Evolutionary conservation across 257 asterid genomes (phyloP).

Genomic region (Solanum stenotomum): DNA sequence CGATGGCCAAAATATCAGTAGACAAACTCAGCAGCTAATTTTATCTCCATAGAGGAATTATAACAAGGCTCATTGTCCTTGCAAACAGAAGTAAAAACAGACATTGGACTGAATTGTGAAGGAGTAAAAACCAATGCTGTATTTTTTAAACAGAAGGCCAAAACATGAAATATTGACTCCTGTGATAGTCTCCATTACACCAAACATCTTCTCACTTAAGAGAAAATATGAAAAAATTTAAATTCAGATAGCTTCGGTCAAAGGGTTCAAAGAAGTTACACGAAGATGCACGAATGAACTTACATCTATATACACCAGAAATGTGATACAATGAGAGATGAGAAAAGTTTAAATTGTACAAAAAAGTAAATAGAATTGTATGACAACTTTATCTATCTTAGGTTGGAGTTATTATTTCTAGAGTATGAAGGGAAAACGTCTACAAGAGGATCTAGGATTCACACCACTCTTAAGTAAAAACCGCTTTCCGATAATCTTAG

Average conservation of each 20-base stretch:
- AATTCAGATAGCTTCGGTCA: not conserved
- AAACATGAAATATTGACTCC: not conserved
- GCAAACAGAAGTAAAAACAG: not conserved
- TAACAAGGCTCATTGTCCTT: not conserved
- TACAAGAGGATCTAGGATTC: not conserved
- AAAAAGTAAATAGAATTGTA: not conserved
- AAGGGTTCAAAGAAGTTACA: not conserved
- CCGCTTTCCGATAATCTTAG: slow-evolving; percentile 3
- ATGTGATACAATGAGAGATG: not conserved
- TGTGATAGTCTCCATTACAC: not conserved
- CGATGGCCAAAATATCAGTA: not conserved
- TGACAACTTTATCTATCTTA: not conserved
- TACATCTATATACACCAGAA: not conserved
- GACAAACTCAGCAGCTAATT: not conserved
- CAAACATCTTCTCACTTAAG: not conserved
- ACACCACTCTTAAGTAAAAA: not conserved
- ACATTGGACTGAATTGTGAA: not conserved
- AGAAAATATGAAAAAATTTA: not conserved
- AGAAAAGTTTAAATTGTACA: not conserved
- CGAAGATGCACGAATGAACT: not conserved
- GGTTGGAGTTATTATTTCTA: not conserved
- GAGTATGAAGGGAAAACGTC: not conserved
- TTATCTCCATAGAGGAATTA: not conserved
- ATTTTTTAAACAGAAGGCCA: not conserved
- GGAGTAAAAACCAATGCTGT: not conserved